Percentiles rank a stretch among this genome's conserved stretches.
phyloP scores from a whole-genome alignment of 768 basidiomycete species.

The Boletellus emodensis region DNA sequence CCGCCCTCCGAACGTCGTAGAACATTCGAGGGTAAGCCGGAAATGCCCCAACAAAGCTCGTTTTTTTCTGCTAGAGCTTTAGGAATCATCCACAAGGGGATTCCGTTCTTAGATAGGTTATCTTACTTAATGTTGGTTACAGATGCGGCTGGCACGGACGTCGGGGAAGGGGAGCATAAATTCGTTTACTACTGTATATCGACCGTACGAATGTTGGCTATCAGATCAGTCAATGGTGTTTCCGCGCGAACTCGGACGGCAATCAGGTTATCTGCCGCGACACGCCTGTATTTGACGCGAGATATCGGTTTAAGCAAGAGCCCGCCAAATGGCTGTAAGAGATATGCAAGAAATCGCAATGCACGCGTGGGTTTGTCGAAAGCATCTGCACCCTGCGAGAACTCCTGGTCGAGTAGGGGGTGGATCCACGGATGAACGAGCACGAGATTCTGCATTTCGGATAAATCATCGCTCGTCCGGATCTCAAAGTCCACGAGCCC shows the following conservation, averaged over 20 bases:
- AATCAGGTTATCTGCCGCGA: not conserved
- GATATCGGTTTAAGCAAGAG: not conserved
- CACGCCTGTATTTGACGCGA: not conserved
- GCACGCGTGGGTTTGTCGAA: not conserved
- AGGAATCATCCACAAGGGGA: too few species aligned
- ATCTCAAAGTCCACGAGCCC: not conserved
- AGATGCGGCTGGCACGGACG: too few species aligned
- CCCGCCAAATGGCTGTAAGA: not conserved
- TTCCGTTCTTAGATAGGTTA: too few species aligned
- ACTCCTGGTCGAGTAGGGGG: not conserved
- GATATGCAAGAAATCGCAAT: not conserved
- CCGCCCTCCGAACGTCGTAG: too few species aligned
- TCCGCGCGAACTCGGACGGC: not conserved
- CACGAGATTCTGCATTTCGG: not conserved
- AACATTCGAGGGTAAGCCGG: too few species aligned
- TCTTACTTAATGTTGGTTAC: too few species aligned
- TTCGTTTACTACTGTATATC: too few species aligned
- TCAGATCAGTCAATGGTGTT: not conserved
- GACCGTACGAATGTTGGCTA: too few species aligned
- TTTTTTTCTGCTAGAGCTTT: too few species aligned
- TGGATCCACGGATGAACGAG: conserved; percentile 7
- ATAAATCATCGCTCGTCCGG: not conserved
- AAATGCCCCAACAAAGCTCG: too few species aligned
- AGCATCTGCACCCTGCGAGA: not conserved
- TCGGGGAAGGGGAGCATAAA: too few species aligned